phyloP scores from a whole-genome alignment of 2,329 filamentous ascomycete species.

The Colletotrichum musicola region DNA sequence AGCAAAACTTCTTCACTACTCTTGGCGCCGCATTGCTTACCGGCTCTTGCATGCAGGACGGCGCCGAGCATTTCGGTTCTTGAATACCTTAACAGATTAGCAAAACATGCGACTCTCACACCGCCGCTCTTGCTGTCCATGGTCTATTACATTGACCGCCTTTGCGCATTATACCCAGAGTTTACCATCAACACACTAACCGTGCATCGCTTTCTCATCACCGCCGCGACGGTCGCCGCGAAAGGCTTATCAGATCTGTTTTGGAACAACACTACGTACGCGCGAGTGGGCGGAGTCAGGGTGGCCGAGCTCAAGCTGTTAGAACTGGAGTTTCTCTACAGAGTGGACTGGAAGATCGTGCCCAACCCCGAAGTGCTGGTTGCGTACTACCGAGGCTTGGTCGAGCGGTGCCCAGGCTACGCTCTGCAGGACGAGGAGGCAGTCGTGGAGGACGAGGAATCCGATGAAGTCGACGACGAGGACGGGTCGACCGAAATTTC shows the following conservation, averaged over 20 bases:
- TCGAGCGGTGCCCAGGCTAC: constrained; percentile 74
- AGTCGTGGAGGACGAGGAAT: constrained; percentile 47
- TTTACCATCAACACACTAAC: constrained; percentile 98
- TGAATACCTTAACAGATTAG: constrained; percentile 93
- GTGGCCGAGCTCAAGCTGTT: constrained; percentile 89
- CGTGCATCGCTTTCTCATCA: constrained; percentile 96
- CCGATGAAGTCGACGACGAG: constrained; percentile 50
- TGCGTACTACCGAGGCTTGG: constrained; percentile 91
- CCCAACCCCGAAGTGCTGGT: constrained; percentile 93
- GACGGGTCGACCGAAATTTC: constrained; percentile 48
- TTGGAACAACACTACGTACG: constrained; percentile 98
- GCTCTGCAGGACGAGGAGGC: constrained; percentile 57
- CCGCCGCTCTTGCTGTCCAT: constrained; percentile 96
- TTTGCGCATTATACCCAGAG: constrained; percentile 91
- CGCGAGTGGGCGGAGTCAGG: constrained; percentile 91
- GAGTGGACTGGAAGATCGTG: constrained; percentile 96
- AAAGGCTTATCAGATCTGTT: constrained; percentile 97
- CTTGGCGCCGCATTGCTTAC: constrained; percentile 38
- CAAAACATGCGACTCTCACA: constrained; percentile 92
- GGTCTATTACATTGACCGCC: constrained; percentile 98
- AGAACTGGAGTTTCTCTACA: constrained; percentile 92
- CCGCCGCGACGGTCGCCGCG: constrained; percentile 92
- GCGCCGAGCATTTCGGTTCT: constrained; percentile 92
- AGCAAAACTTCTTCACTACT: constrained; percentile 38
- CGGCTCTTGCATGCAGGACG: constrained; percentile 54